Conservation (phyloP, 2,329 filamentous ascomycete species). For the Huntiella bhutanensis region DNA sequence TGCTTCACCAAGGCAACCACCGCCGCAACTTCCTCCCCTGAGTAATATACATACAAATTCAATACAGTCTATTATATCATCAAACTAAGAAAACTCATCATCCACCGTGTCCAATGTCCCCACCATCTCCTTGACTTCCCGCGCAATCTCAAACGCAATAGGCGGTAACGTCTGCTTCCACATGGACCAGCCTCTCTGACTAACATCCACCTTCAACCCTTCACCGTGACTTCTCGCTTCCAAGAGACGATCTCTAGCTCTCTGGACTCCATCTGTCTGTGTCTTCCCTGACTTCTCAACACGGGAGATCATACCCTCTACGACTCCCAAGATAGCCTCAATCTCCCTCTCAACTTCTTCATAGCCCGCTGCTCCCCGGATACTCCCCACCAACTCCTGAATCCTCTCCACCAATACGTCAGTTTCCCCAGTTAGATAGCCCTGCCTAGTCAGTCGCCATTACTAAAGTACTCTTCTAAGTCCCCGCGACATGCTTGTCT, state of each 20-base stretch:
- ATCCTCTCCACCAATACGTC: constrained; percentile 62
- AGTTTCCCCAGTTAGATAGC: constrained; percentile 70
- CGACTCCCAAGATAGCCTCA: constrained; percentile 44
- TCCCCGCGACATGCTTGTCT: constrained; percentile 2
- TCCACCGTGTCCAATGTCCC: constrained; percentile 17
- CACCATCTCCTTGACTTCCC: constrained; percentile 57
- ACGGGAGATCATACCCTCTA: too few relatives aligned
- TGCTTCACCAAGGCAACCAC: constrained; percentile 26
- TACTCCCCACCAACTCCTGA: constrained; percentile 57
- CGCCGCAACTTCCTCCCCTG: not conserved
- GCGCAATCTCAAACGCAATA: constrained; percentile 70
- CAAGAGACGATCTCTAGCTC: constrained; percentile 16
- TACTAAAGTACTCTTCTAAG: not conserved
- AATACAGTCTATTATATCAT: too few relatives aligned
- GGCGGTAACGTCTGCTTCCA: constrained; percentile 58
- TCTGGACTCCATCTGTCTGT: too few relatives aligned
- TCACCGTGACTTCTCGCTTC: constrained; percentile 43
- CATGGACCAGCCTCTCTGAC: constrained; percentile 38
- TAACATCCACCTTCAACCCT: not conserved
- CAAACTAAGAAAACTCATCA: constrained; percentile 27
- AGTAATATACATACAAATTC: too few relatives aligned
- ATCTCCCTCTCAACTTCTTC: constrained; percentile 52
- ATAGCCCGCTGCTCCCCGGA: constrained; percentile 45
- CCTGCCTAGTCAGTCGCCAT: constrained; percentile 22
- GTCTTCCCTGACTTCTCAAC: too few relatives aligned